phyloP scores from a whole-genome alignment of 257 asterid species.

The Mentha longifolia region DNA sequence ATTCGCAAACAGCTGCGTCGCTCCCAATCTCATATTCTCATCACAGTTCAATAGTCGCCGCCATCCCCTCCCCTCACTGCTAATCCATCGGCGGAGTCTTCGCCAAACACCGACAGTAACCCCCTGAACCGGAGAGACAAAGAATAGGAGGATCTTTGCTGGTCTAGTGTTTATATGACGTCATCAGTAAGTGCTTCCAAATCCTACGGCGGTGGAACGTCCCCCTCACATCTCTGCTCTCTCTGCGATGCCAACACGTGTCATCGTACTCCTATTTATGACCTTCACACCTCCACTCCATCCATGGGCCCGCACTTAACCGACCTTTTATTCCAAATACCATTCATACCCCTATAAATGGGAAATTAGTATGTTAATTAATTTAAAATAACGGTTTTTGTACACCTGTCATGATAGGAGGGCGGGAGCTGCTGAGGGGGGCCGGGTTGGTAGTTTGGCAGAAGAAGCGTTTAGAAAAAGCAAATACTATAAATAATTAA shows the following conservation, averaged over 20 bases:
- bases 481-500: no score
- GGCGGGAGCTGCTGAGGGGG: no score
- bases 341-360: not conserved
- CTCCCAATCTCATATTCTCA: no score
- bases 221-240: slow-evolving; percentile 28
- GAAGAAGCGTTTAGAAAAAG: not conserved
- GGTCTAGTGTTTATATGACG: not conserved
- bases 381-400: no score
- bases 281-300: not conserved
- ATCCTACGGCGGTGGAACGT: slow-evolving; percentile 29
- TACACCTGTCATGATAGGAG: not conserved
- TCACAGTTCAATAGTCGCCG: no score
- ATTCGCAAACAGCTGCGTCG: no score
- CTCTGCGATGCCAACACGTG: slow-evolving; percentile 30
- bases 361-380: no score
- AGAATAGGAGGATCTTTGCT: no score
- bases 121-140: no score
- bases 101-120: no score
- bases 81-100: no score
- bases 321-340: not conserved
- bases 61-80: no score
- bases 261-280: slow-evolving; percentile 36
- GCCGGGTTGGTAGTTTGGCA: not conserved
- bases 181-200: not conserved
- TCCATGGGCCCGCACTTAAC: slow-evolving; percentile 2